These are phyloP conservation scores for Acmispon strigosus DNA, from an alignment of 306 rosid genomes.

Conservation along the genomic window DNA sequence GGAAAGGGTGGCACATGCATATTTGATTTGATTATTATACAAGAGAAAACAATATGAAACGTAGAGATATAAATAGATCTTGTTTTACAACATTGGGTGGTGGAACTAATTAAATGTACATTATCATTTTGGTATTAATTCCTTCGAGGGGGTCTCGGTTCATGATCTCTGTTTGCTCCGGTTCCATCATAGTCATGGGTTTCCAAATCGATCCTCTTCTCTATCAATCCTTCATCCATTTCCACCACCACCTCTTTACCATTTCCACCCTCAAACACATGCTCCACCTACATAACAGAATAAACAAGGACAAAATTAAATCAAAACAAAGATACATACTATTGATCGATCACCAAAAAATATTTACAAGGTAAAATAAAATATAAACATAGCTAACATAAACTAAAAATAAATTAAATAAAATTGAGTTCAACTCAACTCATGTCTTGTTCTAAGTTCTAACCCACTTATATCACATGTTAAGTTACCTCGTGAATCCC, in stretches of 20 bases:
- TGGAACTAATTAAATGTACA: neutral
- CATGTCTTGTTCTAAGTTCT: too few species aligned
- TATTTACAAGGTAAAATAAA: too few species aligned
- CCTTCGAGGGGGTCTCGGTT: constrained; percentile 37
- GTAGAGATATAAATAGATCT: neutral
- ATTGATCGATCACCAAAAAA: too few species aligned
- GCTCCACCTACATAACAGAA: constrained; percentile 6
- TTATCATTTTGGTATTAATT: neutral
- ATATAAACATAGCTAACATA: too few species aligned
- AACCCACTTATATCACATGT: too few species aligned
- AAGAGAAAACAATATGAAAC: neutral
- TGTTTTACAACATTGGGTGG: neutral
- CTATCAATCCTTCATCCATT: neutral
- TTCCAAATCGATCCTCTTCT: constrained; percentile 36
- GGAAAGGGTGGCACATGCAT: neutral
- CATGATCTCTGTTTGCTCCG: constrained; percentile 42
- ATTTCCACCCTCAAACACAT: neutral
- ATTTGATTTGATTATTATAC: neutral
- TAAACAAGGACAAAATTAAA: neutral
- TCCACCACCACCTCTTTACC: neutral
- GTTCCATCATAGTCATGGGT: constrained; percentile 43
- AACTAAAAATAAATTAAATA: too few species aligned
- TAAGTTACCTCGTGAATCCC: too few species aligned
- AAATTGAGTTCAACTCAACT: too few species aligned
- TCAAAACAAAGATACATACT: neutral